phyloP scores from a whole-genome alignment of 2,329 filamentous ascomycete genomes.

The Ophiostoma triangulosporum region DNA sequence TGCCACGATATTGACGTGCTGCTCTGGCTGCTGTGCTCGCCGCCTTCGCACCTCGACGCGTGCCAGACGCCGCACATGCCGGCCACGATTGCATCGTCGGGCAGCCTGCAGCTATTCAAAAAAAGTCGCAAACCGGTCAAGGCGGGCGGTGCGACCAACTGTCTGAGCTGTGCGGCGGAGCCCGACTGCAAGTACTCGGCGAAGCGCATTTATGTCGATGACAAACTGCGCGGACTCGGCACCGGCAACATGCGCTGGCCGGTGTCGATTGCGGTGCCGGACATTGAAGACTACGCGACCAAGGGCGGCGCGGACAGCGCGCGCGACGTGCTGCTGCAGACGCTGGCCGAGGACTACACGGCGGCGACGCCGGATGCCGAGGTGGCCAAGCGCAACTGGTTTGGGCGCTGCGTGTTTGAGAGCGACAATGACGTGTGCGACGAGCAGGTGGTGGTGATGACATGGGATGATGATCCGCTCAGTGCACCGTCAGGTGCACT shows the following conservation, averaged over 20 bases:
- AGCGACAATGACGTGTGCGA: conserved; percentile 88
- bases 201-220: conserved; percentile 58
- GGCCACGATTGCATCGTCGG: conserved; percentile 58
- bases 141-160: conserved; percentile 74
- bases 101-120: conserved; percentile 66
- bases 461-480: conserved; percentile 62
- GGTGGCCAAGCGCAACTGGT: conserved; percentile 54
- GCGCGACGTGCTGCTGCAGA: conserved; percentile 24
- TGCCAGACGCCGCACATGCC: conserved; percentile 53
- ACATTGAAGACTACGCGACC: conserved; percentile 65
- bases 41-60: conserved; percentile 31
- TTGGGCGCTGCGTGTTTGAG: conserved; percentile 91
- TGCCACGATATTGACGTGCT: conserved; percentile 94
- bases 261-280: conserved; percentile 75
- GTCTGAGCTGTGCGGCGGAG: conserved; percentile 65
- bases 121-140: conserved; percentile 58
- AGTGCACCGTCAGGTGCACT: no score
- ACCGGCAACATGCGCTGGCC: conserved; percentile 66
- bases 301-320: conserved; percentile 34
- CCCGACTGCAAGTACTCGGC: conserved; percentile 72
- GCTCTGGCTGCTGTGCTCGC: conserved; percentile 78
- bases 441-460: conserved; percentile 78
- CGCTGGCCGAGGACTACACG: conserved; percentile 39
- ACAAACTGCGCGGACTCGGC: conserved; percentile 43
- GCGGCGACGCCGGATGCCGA: conserved; percentile 31